Evolutionary conservation across 768 basidiomycete genomes (phyloP), one percentile per base, ranked within the genome.

Genomic region (Myochromella boudieri): DNA sequence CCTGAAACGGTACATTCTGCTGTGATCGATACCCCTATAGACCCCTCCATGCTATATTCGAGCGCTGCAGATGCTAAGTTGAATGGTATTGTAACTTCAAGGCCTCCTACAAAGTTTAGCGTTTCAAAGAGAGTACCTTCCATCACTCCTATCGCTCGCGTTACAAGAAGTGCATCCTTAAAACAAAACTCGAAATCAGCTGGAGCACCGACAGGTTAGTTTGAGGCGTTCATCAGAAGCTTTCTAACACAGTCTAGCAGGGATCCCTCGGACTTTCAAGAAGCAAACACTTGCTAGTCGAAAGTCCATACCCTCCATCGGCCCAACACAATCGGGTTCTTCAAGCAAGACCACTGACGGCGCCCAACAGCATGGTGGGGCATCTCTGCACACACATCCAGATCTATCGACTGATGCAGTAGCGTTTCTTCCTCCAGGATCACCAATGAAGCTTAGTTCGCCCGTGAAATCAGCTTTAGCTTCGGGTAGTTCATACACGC

Each of bases 111-210:
- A n/a, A n/a, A n/a, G n/a, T n/a, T n/a, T n/a, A n/a, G n/a, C n/a
- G n/a, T 44, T 14, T 39, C 53, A 4, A 68, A 65, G 46, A 53
- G 62, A 36, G 47, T 60, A 20, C 60, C 65, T 24, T 40, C 58
- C n/a, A 50, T 57, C 14, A 42, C 55, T 17, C 46, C 58, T 18
- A 55, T 57, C 8, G 49, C 48, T 42, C 66, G 69, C 17, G 60
- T 69, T 22, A 71, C 72, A 10, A 65, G 72, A 29, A 72, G 72
- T 48, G 51, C 50, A 4, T 66, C 68, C 9, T 59, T 53, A 12
- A 66, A 55, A 50, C 57, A 60, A 49, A 64, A 62, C 27, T 53
- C 52, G 31, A 55, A 50, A 42, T 31, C 17, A 26, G 31, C 45
- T 14, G 49, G 51, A 42, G 18, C 40, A 14, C 37, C 52, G 4